phyloP scores from a whole-genome alignment of 83 land plant species.

The Thuja plicata region DNA sequence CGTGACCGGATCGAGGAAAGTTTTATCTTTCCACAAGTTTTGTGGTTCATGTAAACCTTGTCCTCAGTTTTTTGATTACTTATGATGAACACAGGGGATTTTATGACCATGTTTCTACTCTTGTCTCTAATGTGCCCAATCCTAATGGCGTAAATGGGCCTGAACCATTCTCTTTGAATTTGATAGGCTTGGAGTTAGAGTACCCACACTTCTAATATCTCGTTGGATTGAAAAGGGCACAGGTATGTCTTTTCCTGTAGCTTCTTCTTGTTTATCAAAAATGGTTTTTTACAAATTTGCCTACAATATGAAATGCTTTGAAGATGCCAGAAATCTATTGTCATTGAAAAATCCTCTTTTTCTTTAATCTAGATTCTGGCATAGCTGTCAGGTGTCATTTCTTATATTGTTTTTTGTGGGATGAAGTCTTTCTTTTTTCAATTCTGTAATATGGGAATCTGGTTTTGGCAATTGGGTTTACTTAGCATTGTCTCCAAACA shows the following conservation, averaged over 20 bases:
- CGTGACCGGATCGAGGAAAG: no score
- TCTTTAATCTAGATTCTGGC: background rate
- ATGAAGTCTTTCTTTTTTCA: no score
- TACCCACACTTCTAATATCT: conserved; percentile 82
- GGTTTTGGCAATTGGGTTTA: background rate
- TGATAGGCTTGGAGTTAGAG: conserved; percentile 92
- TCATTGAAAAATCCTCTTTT: background rate
- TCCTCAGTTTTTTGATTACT: conserved; percentile 88
- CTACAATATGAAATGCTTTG: background rate
- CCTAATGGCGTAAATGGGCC: conserved; percentile 94
- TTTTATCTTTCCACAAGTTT: no score
- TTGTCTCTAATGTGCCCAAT: conserved; percentile 79
- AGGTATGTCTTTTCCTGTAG: conserved; percentile 35
- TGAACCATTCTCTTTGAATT: conserved; percentile 76
- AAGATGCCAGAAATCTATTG: background rate
- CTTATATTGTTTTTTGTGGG: no score
- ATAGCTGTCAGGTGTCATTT: background rate
- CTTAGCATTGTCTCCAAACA: no score
- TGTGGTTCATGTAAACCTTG: no score
- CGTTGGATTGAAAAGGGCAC: conserved; percentile 96
- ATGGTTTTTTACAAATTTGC: background rate
- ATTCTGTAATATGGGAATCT: background rate
- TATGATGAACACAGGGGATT: conserved; percentile 99
- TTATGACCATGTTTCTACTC: conserved; percentile 97
- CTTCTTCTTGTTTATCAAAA: background rate